phyloP scores from a whole-genome alignment of 2,329 filamentous ascomycete species.

The Cladophialophora immunda region DNA sequence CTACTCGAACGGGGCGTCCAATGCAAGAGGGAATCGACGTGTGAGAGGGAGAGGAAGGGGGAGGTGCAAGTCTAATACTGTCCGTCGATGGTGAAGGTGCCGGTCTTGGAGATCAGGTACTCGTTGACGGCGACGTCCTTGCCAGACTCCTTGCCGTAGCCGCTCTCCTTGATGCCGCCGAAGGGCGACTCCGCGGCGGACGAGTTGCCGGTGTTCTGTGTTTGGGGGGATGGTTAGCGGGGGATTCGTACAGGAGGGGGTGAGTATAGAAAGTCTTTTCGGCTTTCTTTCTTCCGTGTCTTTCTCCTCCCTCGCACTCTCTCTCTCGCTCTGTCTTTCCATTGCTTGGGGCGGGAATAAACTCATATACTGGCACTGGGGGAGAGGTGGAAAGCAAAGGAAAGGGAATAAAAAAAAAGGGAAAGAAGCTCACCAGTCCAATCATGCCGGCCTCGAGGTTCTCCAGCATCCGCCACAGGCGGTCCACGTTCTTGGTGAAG shows the following conservation, averaged over 20 bases:
- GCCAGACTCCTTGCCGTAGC: constrained; percentile 73
- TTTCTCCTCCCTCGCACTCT: neutral
- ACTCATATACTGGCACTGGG: neutral
- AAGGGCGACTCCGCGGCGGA: constrained; percentile 73
- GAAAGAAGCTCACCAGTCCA: constrained; percentile 59
- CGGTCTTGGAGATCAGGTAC: constrained; percentile 71
- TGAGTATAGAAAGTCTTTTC: neutral
- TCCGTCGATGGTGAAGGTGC: constrained; percentile 67
- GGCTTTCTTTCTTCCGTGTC: neutral
- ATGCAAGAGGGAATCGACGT: too few species aligned
- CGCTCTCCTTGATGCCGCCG: constrained; percentile 73
- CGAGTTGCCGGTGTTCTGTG: constrained; percentile 60
- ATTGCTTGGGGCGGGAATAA: neutral
- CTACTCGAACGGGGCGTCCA: too few species aligned
- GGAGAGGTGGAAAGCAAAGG: constrained; percentile 11
- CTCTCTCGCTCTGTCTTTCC: neutral
- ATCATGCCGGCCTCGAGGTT: constrained; percentile 76
- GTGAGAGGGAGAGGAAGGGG: too few species aligned
- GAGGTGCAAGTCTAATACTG: too few species aligned
- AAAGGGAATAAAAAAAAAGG: constrained; percentile 3
- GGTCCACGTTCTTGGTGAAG: constrained; percentile 73
- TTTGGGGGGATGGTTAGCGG: constrained; percentile 5
- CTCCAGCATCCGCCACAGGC: constrained; percentile 71
- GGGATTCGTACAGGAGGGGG: neutral
- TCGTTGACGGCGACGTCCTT: constrained; percentile 72